phyloP scores from a whole-genome alignment of 192 early-diverging fungal species.

The Paraglomus brasilianum region DNA sequence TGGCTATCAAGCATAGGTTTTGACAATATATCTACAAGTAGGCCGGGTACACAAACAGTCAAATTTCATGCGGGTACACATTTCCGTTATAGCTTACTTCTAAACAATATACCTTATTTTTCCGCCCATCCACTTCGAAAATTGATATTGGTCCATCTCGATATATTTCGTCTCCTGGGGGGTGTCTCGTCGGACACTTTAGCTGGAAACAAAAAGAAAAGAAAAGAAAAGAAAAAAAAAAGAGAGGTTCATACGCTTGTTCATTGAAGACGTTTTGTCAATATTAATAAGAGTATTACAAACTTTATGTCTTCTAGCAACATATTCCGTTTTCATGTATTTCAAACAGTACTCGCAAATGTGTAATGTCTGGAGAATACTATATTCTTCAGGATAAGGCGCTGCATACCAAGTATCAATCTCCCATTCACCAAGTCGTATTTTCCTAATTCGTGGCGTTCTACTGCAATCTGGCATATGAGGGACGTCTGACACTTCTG shows the following conservation, averaged over 20 bases:
- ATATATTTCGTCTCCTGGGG: conserved; percentile 98
- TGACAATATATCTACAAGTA: conserved; percentile 84
- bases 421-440: conserved; percentile 77
- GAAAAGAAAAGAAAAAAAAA: not conserved
- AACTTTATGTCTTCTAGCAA: conserved; percentile 75
- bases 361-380: conserved; percentile 69
- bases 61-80: not conserved
- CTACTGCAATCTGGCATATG: conserved; percentile 24
- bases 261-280: not conserved
- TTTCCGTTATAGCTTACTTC: not conserved
- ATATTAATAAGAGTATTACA: conserved; percentile 1
- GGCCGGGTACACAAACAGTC: not conserved
- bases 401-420: conserved; percentile 95
- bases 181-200: conserved; percentile 77
- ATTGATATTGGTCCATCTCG: conserved; percentile 83
- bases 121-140: conserved; percentile 96
- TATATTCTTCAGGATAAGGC: conserved; percentile 98
- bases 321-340: conserved; percentile 92
- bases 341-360: conserved; percentile 98
- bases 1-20: conserved; percentile 92
- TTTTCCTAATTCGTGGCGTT: conserved; percentile 62
- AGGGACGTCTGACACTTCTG: conserved; percentile 19
- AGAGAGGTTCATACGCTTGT: not conserved
- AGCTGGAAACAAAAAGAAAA: conserved; percentile 31
- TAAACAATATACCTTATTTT: conserved; percentile 65